Percentiles rank a stretch among this genome's conserved stretches.
Evolutionary conservation across 75 land plant genomes (phyloP).

Genomic region (Selaginella moellendorffii): DNA sequence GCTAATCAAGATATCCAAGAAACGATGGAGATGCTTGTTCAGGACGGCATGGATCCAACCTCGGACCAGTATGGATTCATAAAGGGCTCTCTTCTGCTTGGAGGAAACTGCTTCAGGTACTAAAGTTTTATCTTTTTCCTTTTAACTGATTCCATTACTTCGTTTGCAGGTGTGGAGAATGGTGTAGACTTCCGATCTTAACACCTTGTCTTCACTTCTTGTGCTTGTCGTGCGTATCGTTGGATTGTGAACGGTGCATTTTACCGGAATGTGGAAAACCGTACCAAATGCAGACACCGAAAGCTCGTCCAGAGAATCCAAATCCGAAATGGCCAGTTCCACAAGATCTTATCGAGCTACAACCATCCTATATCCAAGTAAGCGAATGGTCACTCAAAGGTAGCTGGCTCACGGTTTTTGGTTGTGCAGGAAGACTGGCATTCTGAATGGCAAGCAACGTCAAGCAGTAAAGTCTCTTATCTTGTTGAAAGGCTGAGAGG

Average conservation of each 20-base stretch:
- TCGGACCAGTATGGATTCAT: slow-evolving; percentile 54
- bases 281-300: slow-evolving; percentile 92
- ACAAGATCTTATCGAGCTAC: slow-evolving; percentile 90
- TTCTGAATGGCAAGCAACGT: slow-evolving; percentile 97
- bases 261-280: slow-evolving; percentile 62
- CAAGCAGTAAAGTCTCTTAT: slow-evolving; percentile 90
- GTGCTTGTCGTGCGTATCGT: slow-evolving; percentile 83
- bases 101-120: slow-evolving; percentile 73
- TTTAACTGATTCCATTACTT: too few relatives aligned
- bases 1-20: slow-evolving; percentile 88
- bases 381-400: too few relatives aligned
- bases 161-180: slow-evolving; percentile 61
- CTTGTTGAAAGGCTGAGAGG: slow-evolving; percentile 46
- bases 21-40: slow-evolving; percentile 74
- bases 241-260: slow-evolving; percentile 78
- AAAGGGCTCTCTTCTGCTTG: slow-evolving; percentile 42
- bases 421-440: slow-evolving; percentile 76
- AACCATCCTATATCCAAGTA: slow-evolving; percentile 90
- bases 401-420: too few relatives aligned
- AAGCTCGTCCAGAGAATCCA: slow-evolving; percentile 92
- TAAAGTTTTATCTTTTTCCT: not conserved
- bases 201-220: slow-evolving; percentile 92
- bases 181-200: slow-evolving; percentile 88
- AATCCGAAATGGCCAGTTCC: slow-evolving; percentile 98
- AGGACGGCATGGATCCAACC: slow-evolving; percentile 51